phyloP scores from a whole-genome alignment of 106 monocot genomes.

The Dactylorhiza incarnata region DNA sequence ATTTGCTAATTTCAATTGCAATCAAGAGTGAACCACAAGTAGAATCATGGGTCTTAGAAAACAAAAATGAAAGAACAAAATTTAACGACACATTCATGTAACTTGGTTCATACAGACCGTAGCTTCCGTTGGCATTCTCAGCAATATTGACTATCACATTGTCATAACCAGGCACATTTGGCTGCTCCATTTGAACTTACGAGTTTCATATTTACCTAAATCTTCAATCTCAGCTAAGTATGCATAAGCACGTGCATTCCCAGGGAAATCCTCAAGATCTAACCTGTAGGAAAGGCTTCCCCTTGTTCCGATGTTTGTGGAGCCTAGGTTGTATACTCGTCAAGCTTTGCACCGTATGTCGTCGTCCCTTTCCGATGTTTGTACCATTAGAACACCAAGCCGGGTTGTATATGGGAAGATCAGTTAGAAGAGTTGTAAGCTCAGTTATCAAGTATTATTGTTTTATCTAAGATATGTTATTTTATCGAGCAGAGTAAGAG shows the following conservation, averaged over 20 bases:
- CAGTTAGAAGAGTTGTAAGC: too few species aligned
- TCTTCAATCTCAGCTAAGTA: slow-evolving; percentile 57
- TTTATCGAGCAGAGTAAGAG: too few species aligned
- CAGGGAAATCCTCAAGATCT: slow-evolving; percentile 45
- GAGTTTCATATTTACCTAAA: slow-evolving; percentile 28
- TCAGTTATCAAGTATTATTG: too few species aligned
- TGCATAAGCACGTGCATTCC: slow-evolving; percentile 41
- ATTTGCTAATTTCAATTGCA: slow-evolving; percentile 49
- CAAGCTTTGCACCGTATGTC: too few species aligned
- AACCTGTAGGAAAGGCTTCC: slow-evolving; percentile 36
- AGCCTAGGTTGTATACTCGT: too few species aligned
- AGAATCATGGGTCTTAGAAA: slow-evolving; percentile 37
- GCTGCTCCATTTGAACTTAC: slow-evolving; percentile 37
- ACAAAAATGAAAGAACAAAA: slow-evolving; percentile 34
- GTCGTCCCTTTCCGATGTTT: too few species aligned
- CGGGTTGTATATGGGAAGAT: too few species aligned
- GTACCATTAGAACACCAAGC: too few species aligned
- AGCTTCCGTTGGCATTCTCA: slow-evolving; percentile 51
- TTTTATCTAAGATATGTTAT: too few species aligned
- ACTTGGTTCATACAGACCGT: slow-evolving; percentile 45
- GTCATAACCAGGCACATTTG: slow-evolving; percentile 19
- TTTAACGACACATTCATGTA: slow-evolving; percentile 40
- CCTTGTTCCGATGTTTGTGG: slow-evolving; percentile 35
- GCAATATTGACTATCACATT: slow-evolving; percentile 32
- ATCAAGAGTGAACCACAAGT: slow-evolving; percentile 40